A percentile compares a stretch with the other conserved stretches of the same genome.
These are phyloP conservation scores for Fusarium liriodendri DNA, from an alignment of 2,329 filamentous ascomycete genomes.

Conservation along the genomic window DNA sequence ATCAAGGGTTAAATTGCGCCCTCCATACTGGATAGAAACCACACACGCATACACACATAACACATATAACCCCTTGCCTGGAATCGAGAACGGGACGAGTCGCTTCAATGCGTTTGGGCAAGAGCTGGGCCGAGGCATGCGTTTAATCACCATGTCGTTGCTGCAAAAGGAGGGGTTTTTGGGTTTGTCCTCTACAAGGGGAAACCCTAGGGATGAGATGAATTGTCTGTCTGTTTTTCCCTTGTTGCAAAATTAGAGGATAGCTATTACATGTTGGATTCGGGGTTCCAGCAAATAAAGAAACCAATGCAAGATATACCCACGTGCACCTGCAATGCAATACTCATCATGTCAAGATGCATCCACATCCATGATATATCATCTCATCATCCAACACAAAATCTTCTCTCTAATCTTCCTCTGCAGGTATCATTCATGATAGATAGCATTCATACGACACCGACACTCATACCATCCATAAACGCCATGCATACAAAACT, in stretches of 20 bases:
- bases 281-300: conserved; percentile 16
- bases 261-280: conserved; percentile 5
- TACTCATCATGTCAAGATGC: too few relatives aligned
- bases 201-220: conserved; percentile 7
- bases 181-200: conserved; percentile 2
- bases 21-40: background rate
- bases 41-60: background rate
- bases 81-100: background rate
- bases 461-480: conserved; percentile 25
- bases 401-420: conserved; percentile 24
- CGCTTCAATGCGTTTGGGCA: background rate
- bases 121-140: background rate
- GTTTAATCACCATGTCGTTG: background rate
- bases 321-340: background rate
- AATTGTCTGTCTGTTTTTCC: conserved; percentile 7
- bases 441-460: conserved; percentile 27
- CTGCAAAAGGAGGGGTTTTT: conserved; percentile 11
- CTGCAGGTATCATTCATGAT: conserved; percentile 35
- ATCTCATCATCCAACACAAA: conserved; percentile 17
- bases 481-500: conserved; percentile 34
- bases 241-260: conserved; percentile 7
- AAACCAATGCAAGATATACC: conserved; percentile 15
- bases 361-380: too few relatives aligned
- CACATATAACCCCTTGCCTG: conserved; percentile 16
- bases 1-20: conserved; percentile 34